A percentile compares a stretch with the other conserved stretches of the same genome.
Evolutionary conservation across 257 asterid genomes (phyloP).

Genomic region (Lavandula angustifolia): DNA sequence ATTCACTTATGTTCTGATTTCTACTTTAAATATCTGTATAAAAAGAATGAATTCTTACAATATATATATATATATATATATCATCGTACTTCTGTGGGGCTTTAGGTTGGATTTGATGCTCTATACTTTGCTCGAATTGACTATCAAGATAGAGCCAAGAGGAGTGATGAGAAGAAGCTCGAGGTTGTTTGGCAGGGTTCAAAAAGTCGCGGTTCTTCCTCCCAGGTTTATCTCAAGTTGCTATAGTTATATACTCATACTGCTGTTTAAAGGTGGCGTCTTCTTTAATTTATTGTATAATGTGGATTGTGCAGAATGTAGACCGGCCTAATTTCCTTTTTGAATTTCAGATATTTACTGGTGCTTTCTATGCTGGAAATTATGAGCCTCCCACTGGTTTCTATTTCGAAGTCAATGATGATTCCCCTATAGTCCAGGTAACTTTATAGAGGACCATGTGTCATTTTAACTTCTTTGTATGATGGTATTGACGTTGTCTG

Average conservation of each 20-base stretch:
- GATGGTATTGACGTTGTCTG: slow-evolving; percentile 30
- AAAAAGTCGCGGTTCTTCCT: slow-evolving; percentile 71
- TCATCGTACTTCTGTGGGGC: slow-evolving; percentile 18
- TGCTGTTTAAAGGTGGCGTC: background rate
- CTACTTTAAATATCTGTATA: background rate
- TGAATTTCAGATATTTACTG: slow-evolving; percentile 79
- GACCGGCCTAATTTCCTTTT: background rate
- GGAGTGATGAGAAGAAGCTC: slow-evolving; percentile 75
- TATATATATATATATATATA: background rate
- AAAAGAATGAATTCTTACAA: slow-evolving; percentile 4
- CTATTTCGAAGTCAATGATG: slow-evolving; percentile 78
- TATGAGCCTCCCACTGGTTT: slow-evolving; percentile 90
- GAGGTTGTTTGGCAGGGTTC: slow-evolving; percentile 97
- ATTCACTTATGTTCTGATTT: background rate
- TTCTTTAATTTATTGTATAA: background rate
- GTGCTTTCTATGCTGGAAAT: slow-evolving; percentile 83
- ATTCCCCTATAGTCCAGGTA: slow-evolving; percentile 86
- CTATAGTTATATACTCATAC: slow-evolving; percentile 5
- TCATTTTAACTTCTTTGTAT: slow-evolving; percentile 22
- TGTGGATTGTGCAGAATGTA: slow-evolving; percentile 7
- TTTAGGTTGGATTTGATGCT: slow-evolving; percentile 97
- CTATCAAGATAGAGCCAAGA: slow-evolving; percentile 90
- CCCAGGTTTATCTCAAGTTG: slow-evolving; percentile 60
- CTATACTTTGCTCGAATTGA: slow-evolving; percentile 93
- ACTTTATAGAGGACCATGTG: slow-evolving; percentile 3